These are phyloP conservation scores for Inonotus hispidus DNA, from an alignment of 1,284 basidiomycete genomes.

Conservation along the genomic window DNA sequence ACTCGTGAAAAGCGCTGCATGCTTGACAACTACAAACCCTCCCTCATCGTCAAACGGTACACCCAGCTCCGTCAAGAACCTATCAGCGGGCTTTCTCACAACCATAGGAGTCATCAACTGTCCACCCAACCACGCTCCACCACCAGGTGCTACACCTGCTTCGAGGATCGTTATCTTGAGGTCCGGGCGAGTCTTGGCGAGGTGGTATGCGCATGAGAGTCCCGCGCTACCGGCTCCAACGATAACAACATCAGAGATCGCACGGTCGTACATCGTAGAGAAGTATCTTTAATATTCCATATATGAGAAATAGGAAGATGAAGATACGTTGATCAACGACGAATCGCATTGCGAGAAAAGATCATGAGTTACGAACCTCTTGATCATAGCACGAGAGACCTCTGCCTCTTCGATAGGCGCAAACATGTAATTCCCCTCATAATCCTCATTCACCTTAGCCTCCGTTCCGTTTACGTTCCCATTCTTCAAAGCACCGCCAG, in stretches of 20 bases:
- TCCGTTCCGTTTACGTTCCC: conserved; percentile 13
- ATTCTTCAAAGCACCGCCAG: conserved; percentile 19
- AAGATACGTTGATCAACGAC: background rate
- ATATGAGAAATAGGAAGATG: background rate
- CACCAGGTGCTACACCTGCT: conserved; percentile 78
- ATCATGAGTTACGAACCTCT: conserved; percentile 38
- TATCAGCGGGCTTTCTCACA: conserved; percentile 77
- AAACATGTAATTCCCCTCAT: conserved; percentile 59
- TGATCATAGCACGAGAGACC: conserved; percentile 77
- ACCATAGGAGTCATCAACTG: conserved; percentile 87
- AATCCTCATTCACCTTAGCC: conserved; percentile 40
- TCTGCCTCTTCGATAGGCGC: conserved; percentile 73
- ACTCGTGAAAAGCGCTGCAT: conserved; percentile 78
- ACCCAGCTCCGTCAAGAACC: conserved; percentile 67
- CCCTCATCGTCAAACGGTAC: conserved; percentile 83
- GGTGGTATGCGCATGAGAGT: conserved; percentile 72
- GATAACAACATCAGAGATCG: conserved; percentile 75
- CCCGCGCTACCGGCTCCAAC: conserved; percentile 80
- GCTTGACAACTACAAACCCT: conserved; percentile 73
- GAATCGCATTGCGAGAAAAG: background rate
- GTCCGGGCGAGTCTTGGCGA: conserved; percentile 66
- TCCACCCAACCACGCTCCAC: conserved; percentile 76
- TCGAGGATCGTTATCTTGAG: conserved; percentile 79
- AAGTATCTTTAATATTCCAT: conserved; percentile 47
- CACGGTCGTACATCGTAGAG: conserved; percentile 67